phyloP scores from a whole-genome alignment of 345 rosid species.

The Syzygium aqueum region DNA sequence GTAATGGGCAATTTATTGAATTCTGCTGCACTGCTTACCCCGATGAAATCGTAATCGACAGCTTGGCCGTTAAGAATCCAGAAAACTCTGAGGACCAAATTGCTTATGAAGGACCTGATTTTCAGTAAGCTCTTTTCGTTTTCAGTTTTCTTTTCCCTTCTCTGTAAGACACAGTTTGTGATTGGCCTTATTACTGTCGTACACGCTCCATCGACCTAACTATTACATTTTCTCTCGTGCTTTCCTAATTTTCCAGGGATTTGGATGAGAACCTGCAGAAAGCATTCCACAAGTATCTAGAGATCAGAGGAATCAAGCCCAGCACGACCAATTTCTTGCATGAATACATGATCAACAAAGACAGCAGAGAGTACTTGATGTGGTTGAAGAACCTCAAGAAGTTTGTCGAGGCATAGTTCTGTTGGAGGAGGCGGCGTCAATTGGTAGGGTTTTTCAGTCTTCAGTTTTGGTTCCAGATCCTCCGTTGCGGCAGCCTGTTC shows the following conservation, averaged over 20 bases:
- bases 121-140: conserved; percentile 40
- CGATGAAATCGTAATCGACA: conserved; percentile 53
- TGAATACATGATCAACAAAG: conserved; percentile 90
- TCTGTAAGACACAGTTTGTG: background rate
- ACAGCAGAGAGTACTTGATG: conserved; percentile 47
- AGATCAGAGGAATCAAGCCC: conserved; percentile 71
- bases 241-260: conserved; percentile 32
- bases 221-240: background rate
- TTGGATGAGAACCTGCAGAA: conserved; percentile 81
- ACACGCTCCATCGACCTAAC: background rate
- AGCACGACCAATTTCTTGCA: conserved; percentile 73
- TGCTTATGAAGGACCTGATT: conserved; percentile 79
- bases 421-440: background rate
- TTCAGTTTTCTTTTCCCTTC: background rate
- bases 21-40: conserved; percentile 59
- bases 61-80: conserved; percentile 45
- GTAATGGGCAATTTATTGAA: conserved; percentile 45
- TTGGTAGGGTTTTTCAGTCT: background rate
- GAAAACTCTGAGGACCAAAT: conserved; percentile 41
- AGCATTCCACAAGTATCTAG: conserved; percentile 67
- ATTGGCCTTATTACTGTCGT: background rate
- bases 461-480: background rate
- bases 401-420: conserved; percentile 37
- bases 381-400: conserved; percentile 75
- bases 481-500: background rate